Percentiles rank a stretch among this genome's conserved stretches.
phyloP scores from a whole-genome alignment of 495 filamentous ascomycete genomes.

The Hypoxylon cercidicola region DNA sequence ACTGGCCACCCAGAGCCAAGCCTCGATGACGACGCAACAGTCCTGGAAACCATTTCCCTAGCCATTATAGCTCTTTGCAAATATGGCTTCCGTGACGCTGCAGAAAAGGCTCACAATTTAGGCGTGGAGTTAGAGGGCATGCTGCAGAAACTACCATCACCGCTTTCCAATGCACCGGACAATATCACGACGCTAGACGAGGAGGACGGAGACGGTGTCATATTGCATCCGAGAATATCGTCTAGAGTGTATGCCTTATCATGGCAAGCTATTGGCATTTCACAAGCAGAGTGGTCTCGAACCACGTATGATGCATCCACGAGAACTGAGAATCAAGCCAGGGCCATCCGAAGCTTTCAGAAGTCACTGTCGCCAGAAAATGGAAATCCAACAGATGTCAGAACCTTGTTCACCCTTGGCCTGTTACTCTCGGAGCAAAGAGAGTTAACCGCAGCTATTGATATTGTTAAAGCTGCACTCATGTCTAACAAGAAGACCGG shows the following conservation, averaged over 20 bases:
- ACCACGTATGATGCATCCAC: constrained; percentile 76
- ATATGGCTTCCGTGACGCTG: constrained; percentile 77
- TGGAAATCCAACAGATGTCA: constrained; percentile 68
- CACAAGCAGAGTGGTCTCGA: constrained; percentile 85
- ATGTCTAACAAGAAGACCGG: constrained; percentile 52
- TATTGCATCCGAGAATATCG: constrained; percentile 57
- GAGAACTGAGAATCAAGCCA: constrained; percentile 73
- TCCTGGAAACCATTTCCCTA: constrained; percentile 79
- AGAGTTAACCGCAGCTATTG: constrained; percentile 79
- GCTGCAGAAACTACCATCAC: constrained; percentile 50
- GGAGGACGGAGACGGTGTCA: constrained; percentile 49
- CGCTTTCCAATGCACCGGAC: constrained; percentile 36
- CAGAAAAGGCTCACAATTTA: constrained; percentile 78
- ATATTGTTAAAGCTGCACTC: constrained; percentile 72
- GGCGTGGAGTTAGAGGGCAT: constrained; percentile 73
- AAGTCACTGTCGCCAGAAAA: constrained; percentile 73
- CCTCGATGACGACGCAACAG: constrained; percentile 78
- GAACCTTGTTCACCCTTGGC: constrained; percentile 81
- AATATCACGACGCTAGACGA: constrained; percentile 40
- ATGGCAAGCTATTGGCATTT: constrained; percentile 83
- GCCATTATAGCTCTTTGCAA: constrained; percentile 83
- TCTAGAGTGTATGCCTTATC: constrained; percentile 68
- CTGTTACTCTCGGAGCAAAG: constrained; percentile 82
- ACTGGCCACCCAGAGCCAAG: constrained; percentile 75
- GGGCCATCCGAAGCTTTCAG: constrained; percentile 78